Conservation (phyloP, 2,329 filamentous ascomycete species). For the Fusarium sororula region DNA sequence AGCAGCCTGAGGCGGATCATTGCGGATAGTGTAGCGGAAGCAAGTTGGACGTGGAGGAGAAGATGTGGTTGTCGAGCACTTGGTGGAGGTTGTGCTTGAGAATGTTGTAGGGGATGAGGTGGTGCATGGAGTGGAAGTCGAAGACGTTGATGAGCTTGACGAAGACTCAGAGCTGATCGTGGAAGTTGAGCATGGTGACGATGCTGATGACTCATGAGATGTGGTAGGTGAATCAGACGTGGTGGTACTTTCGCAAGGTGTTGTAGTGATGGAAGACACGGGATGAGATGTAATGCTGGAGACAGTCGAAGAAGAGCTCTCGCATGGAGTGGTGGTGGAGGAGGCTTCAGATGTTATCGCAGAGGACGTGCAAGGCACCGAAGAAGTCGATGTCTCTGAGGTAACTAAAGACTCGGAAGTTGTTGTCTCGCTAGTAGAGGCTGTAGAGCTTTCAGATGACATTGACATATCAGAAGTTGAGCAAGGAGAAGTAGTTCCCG, state of each 20-base stretch:
- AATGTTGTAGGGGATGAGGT: neutral
- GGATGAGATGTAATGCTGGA: neutral
- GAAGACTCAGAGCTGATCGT: too few relatives aligned
- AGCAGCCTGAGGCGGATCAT: neutral
- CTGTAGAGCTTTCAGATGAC: neutral
- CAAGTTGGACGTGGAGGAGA: slow-evolving; percentile 14
- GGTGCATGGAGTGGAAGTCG: neutral
- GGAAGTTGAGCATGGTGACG: too few relatives aligned
- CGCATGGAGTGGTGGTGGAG: neutral
- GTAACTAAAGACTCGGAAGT: neutral
- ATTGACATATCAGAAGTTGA: neutral
- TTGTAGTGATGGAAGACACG: neutral
- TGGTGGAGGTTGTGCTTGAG: neutral
- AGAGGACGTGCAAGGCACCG: neutral
- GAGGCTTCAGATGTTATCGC: neutral
- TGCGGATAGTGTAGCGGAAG: slow-evolving; percentile 25
- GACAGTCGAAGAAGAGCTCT: neutral
- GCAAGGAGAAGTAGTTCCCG: neutral
- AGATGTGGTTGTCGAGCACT: neutral
- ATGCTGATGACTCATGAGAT: neutral
- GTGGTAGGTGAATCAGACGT: neutral
- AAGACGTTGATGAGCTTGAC: neutral
- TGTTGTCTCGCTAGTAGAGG: neutral
- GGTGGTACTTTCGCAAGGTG: neutral
- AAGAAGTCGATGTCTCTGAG: neutral